Evolutionary conservation across 2,329 filamentous ascomycete genomes (phyloP).

Genomic region (Microdochium paspali): DNA sequence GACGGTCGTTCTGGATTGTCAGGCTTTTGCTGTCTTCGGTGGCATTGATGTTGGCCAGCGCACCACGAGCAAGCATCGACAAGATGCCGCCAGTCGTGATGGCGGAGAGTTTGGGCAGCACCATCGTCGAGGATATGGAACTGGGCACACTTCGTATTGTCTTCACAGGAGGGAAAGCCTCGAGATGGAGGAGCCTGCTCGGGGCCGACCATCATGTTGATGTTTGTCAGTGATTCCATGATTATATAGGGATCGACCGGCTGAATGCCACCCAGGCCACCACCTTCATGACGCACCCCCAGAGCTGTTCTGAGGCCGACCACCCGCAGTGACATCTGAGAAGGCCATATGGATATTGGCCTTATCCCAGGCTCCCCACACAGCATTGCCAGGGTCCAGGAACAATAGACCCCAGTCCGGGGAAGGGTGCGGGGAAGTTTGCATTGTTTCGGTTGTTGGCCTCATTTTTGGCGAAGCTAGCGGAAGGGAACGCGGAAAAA

Average conservation of each 20-base stretch:
- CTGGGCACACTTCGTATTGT: too few species aligned
- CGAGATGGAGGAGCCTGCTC: too few species aligned
- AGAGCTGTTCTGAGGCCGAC: background rate
- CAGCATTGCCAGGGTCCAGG: too few species aligned
- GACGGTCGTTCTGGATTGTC: conserved; percentile 26
- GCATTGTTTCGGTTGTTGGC: too few species aligned
- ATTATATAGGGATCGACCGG: background rate
- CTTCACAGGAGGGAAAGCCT: too few species aligned
- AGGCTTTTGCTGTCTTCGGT: conserved; percentile 23
- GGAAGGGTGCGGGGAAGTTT: too few species aligned
- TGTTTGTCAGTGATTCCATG: too few species aligned
- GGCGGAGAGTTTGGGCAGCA: background rate
- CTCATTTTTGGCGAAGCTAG: background rate
- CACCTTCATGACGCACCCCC: background rate
- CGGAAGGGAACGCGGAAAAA: background rate
- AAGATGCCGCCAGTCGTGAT: background rate
- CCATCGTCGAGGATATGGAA: too few species aligned
- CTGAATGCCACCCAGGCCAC: background rate
- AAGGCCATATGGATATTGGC: too few species aligned
- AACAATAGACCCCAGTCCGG: too few species aligned
- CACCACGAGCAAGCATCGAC: background rate
- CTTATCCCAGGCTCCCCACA: too few species aligned
- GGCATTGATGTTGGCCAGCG: conserved; percentile 15
- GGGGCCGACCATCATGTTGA: too few species aligned
- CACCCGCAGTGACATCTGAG: background rate